These are phyloP conservation scores for Fusarium anthophilum DNA, from an alignment of 2,329 filamentous ascomycete species.

Conservation along the genomic window DNA sequence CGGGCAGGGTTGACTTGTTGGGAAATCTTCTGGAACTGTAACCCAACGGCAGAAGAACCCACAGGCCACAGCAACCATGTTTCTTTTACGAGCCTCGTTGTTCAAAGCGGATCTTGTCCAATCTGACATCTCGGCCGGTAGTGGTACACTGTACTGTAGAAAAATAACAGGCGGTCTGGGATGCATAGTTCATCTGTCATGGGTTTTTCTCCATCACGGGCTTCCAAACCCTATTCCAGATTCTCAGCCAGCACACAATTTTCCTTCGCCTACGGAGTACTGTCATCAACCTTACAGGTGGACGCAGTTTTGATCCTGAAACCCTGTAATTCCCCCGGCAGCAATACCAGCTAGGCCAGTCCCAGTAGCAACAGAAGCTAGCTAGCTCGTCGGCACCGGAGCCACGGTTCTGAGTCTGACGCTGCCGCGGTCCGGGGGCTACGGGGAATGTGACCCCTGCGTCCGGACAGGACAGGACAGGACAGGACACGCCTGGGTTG, in stretches of 20 bases:
- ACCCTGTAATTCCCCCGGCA: constrained; percentile 23
- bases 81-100: constrained; percentile 13
- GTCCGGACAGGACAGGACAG: constrained; percentile 32
- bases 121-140: constrained; percentile 33
- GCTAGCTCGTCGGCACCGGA: constrained; percentile 37
- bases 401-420: constrained; percentile 43
- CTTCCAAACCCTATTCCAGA: constrained; percentile 33
- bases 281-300: constrained; percentile 22
- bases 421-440: constrained; percentile 35
- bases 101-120: constrained; percentile 22
- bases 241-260: constrained; percentile 14
- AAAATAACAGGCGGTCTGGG: constrained; percentile 7
- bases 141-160: background rate
- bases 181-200: constrained; percentile 10
- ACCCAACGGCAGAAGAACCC: constrained; percentile 12
- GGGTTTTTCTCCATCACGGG: constrained; percentile 26
- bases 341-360: background rate
- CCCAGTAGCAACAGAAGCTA: background rate
- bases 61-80: constrained; percentile 18
- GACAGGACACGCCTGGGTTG: constrained; percentile 16
- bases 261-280: constrained; percentile 5
- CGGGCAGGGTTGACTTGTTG: constrained; percentile 26
- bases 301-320: constrained; percentile 25
- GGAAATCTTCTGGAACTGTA: constrained; percentile 29
- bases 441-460: constrained; percentile 38